A percentile compares a stretch with the other conserved stretches of the same genome.
Conservation (phyloP, 441 rosid species). For the Arabidopsis lyrata region DNA sequence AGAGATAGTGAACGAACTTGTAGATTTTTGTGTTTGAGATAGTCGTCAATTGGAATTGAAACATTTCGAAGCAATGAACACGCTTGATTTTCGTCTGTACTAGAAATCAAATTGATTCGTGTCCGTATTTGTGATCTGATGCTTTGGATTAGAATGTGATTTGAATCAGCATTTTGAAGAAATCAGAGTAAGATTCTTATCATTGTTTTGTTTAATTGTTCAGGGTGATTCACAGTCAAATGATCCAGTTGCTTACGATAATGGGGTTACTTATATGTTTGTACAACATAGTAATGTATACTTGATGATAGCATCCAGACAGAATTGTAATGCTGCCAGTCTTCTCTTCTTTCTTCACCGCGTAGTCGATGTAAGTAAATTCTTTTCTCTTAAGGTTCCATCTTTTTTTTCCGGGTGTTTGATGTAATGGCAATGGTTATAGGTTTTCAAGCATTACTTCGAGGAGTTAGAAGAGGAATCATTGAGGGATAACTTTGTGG, state of each 20-base stretch:
- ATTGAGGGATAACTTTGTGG: constrained; percentile 95
- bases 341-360: constrained; percentile 88
- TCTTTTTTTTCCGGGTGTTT: background rate
- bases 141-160: constrained; percentile 14
- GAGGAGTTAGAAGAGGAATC: constrained; percentile 98
- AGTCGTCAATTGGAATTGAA: background rate
- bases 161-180: background rate
- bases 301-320: constrained; percentile 88
- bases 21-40: constrained; percentile 21
- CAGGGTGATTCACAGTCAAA: constrained; percentile 96
- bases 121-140: background rate
- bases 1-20: background rate
- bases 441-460: constrained; percentile 98
- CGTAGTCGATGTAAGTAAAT: constrained; percentile 76
- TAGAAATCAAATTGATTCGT: constrained; percentile 2
- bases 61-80: constrained; percentile 1
- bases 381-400: background rate
- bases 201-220: background rate
- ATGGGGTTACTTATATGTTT: constrained; percentile 93
- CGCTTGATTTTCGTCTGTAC: background rate
- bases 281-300: constrained; percentile 90
- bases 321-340: constrained; percentile 96
- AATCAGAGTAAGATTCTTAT: background rate
- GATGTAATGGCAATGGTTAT: constrained; percentile 6
- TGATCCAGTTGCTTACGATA: constrained; percentile 94